Evolutionary conservation across 345 rosid species (phyloP).

Genomic region (Lagerstroemia speciosa): DNA sequence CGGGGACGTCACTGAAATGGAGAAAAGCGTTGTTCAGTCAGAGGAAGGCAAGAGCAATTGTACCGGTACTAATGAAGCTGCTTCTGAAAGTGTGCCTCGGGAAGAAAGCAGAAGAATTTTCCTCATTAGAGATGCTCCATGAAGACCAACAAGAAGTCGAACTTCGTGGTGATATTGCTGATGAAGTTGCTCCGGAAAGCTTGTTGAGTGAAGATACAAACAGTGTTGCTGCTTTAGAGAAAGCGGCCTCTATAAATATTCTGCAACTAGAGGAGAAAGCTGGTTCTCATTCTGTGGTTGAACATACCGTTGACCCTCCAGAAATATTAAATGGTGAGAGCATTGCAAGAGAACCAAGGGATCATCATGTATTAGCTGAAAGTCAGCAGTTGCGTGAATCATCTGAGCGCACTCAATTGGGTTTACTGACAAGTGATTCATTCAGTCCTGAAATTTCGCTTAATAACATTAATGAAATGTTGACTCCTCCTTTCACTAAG

Average conservation of each 20-base stretch:
- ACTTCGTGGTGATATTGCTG: background rate
- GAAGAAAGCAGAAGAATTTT: background rate
- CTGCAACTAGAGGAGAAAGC: background rate
- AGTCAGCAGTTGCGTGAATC: background rate
- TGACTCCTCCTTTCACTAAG: conserved; percentile 10
- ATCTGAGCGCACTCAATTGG: background rate
- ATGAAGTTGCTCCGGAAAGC: background rate
- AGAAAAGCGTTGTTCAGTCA: conserved; percentile 13
- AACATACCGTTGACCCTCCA: background rate
- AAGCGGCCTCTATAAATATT: background rate
- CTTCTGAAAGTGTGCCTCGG: background rate
- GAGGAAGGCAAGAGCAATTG: conserved; percentile 10
- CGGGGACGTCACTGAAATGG: conserved; percentile 36
- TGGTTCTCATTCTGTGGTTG: conserved; percentile 12
- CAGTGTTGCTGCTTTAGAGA: background rate
- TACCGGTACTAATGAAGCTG: conserved; percentile 10
- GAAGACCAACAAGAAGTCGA: background rate
- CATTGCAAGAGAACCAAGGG: background rate
- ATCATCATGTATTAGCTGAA: background rate
- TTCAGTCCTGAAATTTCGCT: conserved; percentile 9
- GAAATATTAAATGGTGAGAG: conserved; percentile 2
- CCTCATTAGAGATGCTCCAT: background rate
- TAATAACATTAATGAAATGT: background rate
- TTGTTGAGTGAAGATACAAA: background rate
- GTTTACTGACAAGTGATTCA: conserved; percentile 9